Evolutionary conservation across 2,329 filamentous ascomycete species (phyloP).

Genomic region (Capronia coronata): DNA sequence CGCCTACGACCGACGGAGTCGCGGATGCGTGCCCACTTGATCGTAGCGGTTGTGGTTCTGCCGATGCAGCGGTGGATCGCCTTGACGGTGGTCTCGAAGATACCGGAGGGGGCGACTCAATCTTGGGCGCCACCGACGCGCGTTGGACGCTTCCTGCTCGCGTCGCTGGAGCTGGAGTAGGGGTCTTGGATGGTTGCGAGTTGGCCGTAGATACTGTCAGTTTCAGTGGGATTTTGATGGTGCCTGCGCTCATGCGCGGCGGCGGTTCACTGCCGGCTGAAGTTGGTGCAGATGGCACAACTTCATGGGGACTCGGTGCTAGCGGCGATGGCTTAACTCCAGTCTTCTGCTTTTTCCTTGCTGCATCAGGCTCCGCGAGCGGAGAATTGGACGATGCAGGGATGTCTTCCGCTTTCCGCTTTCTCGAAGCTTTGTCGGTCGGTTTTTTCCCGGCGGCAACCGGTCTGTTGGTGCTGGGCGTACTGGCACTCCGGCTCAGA

Average conservation of each 20-base stretch:
- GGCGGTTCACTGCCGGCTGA: conserved; percentile 29
- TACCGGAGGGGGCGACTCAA: conserved; percentile 26
- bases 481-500: conserved; percentile 27
- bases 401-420: conserved; percentile 51
- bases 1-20: conserved; percentile 26
- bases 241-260: conserved; percentile 19
- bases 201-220: conserved; percentile 21
- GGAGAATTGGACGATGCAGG: conserved; percentile 31
- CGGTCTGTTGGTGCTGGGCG: conserved; percentile 24
- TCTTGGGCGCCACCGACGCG: conserved; percentile 25
- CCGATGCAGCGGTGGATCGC: conserved; percentile 21
- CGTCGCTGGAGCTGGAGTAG: conserved; percentile 20
- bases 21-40: conserved; percentile 19
- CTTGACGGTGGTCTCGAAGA: conserved; percentile 29
- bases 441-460: conserved; percentile 27
- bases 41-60: conserved; percentile 19
- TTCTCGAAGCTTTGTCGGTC: conserved; percentile 35
- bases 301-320: conserved; percentile 35
- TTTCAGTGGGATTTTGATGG: conserved; percentile 28
- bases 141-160: conserved; percentile 23
- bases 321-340: conserved; percentile 31
- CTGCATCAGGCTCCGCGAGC: conserved; percentile 28
- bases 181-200: conserved; percentile 15
- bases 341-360: conserved; percentile 35
- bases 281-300: conserved; percentile 39